A percentile compares a stretch with the other conserved stretches of the same genome.
phyloP scores from a whole-genome alignment of 352 stramenopile genomes.

The Aphanomyces astaci region DNA sequence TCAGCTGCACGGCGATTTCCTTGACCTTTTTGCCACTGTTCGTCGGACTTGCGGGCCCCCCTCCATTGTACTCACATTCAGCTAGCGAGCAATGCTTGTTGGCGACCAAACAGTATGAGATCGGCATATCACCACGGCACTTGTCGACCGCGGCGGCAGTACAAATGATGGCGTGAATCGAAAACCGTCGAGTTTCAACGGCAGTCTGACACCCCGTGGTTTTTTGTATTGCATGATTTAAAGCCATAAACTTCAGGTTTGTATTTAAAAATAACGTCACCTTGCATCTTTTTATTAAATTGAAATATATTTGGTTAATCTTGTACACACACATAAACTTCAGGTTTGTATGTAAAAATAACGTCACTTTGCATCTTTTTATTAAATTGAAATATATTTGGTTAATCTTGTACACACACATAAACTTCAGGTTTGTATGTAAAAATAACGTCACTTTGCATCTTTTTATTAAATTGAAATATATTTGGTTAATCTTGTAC shows the following conservation, averaged over 20 bases:
- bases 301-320: background rate
- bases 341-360: background rate
- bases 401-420: background rate
- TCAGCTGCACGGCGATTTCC: slow-evolving; percentile 77
- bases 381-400: background rate
- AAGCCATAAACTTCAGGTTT: too few species aligned
- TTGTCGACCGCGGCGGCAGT: background rate
- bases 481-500: background rate
- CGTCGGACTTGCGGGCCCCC: background rate
- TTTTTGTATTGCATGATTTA: too few species aligned
- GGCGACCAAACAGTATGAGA: slow-evolving; percentile 83
- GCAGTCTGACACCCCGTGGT: too few species aligned
- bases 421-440: background rate
- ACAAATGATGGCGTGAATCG: background rate
- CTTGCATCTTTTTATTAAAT: too few species aligned
- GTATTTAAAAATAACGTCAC: background rate
- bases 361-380: too few species aligned
- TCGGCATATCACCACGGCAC: slow-evolving; percentile 41
- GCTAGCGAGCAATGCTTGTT: slow-evolving; percentile 72
- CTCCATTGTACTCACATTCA: slow-evolving; percentile 64
- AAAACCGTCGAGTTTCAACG: background rate
- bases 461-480: too few species aligned
- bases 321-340: background rate
- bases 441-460: background rate
- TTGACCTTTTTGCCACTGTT: slow-evolving; percentile 72